phyloP scores from a whole-genome alignment of 495 filamentous ascomycete genomes.

The Immersiella caudata region DNA sequence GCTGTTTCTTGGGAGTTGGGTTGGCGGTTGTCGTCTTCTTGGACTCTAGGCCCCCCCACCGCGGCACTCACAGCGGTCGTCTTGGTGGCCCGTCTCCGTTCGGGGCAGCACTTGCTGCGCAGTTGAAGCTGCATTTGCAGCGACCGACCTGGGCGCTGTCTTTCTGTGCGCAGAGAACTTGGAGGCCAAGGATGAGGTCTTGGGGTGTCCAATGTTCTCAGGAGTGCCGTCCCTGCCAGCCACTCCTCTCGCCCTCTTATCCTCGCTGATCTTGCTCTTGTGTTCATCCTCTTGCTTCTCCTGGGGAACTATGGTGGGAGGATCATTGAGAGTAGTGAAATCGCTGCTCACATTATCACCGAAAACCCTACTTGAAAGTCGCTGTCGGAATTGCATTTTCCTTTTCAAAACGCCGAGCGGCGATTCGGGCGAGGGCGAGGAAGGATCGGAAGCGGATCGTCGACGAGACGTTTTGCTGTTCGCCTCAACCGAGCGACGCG shows the following conservation, averaged over 20 bases:
- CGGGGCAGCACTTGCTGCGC: background rate
- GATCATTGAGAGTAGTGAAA: background rate
- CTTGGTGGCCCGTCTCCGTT: background rate
- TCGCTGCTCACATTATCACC: constrained; percentile 38
- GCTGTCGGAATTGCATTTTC: constrained; percentile 40
- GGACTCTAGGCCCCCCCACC: background rate
- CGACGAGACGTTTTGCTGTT: background rate
- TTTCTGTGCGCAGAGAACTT: background rate
- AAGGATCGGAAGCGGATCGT: background rate
- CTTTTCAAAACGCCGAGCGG: background rate
- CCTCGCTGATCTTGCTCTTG: background rate
- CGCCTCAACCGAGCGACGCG: background rate
- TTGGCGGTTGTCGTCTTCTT: background rate
- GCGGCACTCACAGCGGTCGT: too few relatives aligned
- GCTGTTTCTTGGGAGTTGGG: background rate
- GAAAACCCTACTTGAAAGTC: constrained; percentile 40
- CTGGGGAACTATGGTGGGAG: background rate
- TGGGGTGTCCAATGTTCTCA: background rate
- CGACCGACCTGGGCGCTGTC: background rate
- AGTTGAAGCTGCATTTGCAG: background rate
- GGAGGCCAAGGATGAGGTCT: background rate
- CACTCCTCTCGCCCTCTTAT: background rate
- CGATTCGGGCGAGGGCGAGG: background rate
- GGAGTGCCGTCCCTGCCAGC: background rate
- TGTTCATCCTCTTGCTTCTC: background rate